Percentiles rank a stretch among this genome's conserved stretches.
Evolutionary conservation across 768 basidiomycete genomes (phyloP).

Genomic region (Termitomyces heimii): DNA sequence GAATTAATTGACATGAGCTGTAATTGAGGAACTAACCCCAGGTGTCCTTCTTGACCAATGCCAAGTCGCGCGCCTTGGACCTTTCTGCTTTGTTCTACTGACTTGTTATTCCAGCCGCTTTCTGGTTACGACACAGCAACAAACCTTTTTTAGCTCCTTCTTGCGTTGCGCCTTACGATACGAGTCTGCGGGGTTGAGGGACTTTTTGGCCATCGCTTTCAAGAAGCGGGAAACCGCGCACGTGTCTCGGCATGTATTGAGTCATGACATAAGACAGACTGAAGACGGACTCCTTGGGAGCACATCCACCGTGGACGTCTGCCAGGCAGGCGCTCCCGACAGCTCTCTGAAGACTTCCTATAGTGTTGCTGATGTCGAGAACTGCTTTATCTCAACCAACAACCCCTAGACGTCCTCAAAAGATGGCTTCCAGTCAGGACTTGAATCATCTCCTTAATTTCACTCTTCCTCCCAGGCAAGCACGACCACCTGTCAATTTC

Average conservation of each 20-base stretch:
- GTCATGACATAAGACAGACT: constrained; percentile 26
- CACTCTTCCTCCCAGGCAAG: constrained; percentile 82
- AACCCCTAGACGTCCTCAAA: constrained; percentile 53
- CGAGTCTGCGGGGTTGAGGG: constrained; percentile 90
- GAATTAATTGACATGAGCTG: neutral
- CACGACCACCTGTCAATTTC: constrained; percentile 45
- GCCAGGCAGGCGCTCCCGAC: constrained; percentile 18
- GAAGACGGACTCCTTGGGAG: constrained; percentile 6
- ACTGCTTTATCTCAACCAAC: constrained; percentile 25
- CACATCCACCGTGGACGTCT: constrained; percentile 27
- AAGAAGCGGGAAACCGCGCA: constrained; percentile 20
- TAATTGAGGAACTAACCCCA: constrained; percentile 40
- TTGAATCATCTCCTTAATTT: constrained; percentile 92
- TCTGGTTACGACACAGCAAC: constrained; percentile 14
- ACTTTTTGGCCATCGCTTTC: constrained; percentile 75
- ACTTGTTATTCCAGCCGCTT: constrained; percentile 19
- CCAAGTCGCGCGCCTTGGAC: constrained; percentile 76
- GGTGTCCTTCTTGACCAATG: constrained; percentile 94
- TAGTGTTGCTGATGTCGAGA: constrained; percentile 29
- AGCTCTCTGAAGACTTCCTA: neutral
- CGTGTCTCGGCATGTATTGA: constrained; percentile 27
- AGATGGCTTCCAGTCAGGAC: constrained; percentile 63
- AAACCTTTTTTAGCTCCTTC: constrained; percentile 93
- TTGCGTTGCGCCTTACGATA: constrained; percentile 91
- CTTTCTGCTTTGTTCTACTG: constrained; percentile 90